These are phyloP conservation scores for Rhodotorula sp. DNA, from an alignment of 1,284 basidiomycete genomes.

Conservation along the genomic window DNA sequence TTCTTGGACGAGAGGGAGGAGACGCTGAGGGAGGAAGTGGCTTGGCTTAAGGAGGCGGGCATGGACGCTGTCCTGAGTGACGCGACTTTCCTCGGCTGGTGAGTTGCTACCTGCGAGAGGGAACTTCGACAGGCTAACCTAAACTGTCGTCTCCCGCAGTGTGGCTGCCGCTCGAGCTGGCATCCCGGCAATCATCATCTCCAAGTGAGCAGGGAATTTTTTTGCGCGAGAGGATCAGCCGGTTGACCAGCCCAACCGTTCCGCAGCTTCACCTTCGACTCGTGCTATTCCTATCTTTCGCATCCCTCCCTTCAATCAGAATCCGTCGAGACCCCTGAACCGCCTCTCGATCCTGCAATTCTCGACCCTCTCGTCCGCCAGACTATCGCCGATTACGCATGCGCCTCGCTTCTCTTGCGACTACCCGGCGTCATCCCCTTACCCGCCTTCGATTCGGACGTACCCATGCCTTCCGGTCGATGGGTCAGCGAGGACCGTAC, in stretches of 20 bases:
- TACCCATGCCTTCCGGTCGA: slow-evolving; percentile 58
- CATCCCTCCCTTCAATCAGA: slow-evolving; percentile 49
- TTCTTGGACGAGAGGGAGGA: slow-evolving; percentile 61
- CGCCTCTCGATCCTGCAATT: slow-evolving; percentile 56
- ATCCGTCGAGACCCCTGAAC: slow-evolving; percentile 53
- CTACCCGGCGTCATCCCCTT: slow-evolving; percentile 72
- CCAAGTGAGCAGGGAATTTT: too few relatives aligned
- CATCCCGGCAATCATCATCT: slow-evolving; percentile 67
- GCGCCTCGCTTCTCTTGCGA: slow-evolving; percentile 66
- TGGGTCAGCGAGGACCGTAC: slow-evolving; percentile 61
- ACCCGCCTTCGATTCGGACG: slow-evolving; percentile 60
- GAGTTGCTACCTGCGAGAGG: slow-evolving; percentile 41
- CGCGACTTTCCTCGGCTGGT: slow-evolving; percentile 75
- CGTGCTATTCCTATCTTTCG: slow-evolving; percentile 71
- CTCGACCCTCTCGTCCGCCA: slow-evolving; percentile 63
- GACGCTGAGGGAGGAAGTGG: slow-evolving; percentile 59
- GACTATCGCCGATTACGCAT: slow-evolving; percentile 65
- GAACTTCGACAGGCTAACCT: background rate
- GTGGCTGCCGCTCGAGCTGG: slow-evolving; percentile 64
- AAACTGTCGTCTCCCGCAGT: slow-evolving; percentile 50
- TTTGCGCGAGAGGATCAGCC: too few relatives aligned
- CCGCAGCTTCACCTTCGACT: slow-evolving; percentile 73
- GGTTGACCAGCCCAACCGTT: background rate
- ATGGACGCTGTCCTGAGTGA: slow-evolving; percentile 69
- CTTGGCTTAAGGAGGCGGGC: slow-evolving; percentile 59